A percentile compares a stretch with the other conserved stretches of the same genome.
These are phyloP conservation scores for Penicillium janthinellum DNA, from an alignment of 2,329 filamentous ascomycete genomes.

Conservation along the genomic window DNA sequence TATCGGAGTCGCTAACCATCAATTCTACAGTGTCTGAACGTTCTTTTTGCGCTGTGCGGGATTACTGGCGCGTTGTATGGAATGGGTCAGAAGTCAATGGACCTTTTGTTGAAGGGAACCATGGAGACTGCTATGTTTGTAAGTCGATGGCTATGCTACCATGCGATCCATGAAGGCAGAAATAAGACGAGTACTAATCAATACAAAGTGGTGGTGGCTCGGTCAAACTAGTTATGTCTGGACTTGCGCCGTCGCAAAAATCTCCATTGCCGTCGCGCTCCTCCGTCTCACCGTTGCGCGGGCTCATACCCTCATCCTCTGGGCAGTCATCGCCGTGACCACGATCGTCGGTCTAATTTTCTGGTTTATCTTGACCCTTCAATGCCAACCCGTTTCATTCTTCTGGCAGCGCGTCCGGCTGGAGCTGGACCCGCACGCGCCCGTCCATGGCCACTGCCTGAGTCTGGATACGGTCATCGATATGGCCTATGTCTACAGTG, in stretches of 20 bases:
- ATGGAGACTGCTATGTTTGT: constrained; percentile 39
- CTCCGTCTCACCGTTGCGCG: constrained; percentile 51
- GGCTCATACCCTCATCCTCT: constrained; percentile 8
- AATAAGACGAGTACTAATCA: constrained; percentile 1
- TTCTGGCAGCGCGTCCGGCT: constrained; percentile 50
- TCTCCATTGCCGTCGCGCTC: constrained; percentile 57
- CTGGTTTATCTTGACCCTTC: constrained; percentile 55
- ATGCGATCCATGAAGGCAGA: neutral
- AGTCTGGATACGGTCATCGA: constrained; percentile 51
- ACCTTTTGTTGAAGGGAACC: constrained; percentile 20
- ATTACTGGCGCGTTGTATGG: constrained; percentile 39
- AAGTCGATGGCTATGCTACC: constrained; percentile 15
- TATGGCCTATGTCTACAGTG: constrained; percentile 57
- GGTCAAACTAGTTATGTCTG: constrained; percentile 58
- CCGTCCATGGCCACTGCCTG: constrained; percentile 43
- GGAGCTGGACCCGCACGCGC: constrained; percentile 14
- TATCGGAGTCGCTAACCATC: neutral
- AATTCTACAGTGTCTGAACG: constrained; percentile 30
- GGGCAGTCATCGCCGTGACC: constrained; percentile 50
- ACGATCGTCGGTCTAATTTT: constrained; percentile 51
- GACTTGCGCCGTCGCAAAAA: constrained; percentile 51
- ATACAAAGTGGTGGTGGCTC: constrained; percentile 53
- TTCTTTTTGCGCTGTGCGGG: constrained; percentile 40
- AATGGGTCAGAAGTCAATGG: constrained; percentile 29
- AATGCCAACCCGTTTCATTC: constrained; percentile 55